These are phyloP conservation scores for Russula virescens DNA, from an alignment of 768 basidiomycete species.

Conservation along the genomic window DNA sequence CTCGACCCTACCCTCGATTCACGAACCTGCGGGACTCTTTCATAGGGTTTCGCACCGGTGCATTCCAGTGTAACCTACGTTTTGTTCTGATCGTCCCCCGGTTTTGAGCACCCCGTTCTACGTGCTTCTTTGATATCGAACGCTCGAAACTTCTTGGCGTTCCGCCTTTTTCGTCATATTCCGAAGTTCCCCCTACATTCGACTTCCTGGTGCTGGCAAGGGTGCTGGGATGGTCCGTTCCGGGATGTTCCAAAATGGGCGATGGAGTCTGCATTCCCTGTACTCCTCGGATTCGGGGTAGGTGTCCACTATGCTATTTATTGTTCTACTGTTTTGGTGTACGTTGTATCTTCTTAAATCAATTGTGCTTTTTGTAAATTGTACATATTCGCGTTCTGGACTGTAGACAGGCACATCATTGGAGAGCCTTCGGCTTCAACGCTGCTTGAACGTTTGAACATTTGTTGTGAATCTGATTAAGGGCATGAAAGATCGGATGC, in stretches of 20 bases:
- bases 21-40: neutral
- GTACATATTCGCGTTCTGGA: neutral
- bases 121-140: neutral
- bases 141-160: neutral
- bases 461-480: too few species aligned
- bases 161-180: neutral
- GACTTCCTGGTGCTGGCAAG: neutral
- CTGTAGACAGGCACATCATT: conserved; percentile 2
- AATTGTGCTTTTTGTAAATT: neutral
- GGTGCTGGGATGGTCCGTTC: neutral
- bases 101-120: neutral
- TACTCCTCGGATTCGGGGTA: conserved; percentile 5
- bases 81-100: neutral
- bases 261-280: neutral
- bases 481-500: too few species aligned
- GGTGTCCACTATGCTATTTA: conserved; percentile 4
- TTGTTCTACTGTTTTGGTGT: neutral
- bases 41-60: neutral
- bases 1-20: neutral
- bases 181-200: neutral
- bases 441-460: too few species aligned
- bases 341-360: neutral
- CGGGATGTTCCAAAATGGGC: neutral
- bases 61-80: neutral
- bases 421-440: neutral